Conservation (phyloP, 1,284 basidiomycete species). For the Sutorius eximius region DNA sequence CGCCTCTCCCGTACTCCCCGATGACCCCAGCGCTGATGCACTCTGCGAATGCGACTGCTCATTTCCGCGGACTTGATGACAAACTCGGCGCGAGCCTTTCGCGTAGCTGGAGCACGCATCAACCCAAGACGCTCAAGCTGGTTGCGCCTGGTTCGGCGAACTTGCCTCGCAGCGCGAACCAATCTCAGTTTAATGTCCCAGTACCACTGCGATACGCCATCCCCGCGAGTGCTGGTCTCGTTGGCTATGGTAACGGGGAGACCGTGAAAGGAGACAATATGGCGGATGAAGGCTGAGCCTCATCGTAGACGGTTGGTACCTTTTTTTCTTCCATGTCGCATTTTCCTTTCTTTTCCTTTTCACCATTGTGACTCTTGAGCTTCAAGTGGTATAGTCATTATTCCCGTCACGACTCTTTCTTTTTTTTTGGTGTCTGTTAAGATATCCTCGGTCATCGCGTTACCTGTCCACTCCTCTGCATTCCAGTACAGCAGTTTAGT, state of each 20-base stretch:
- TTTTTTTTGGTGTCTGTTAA: slow-evolving; percentile 19
- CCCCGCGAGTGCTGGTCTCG: slow-evolving; percentile 1
- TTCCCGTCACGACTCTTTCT: slow-evolving; percentile 1
- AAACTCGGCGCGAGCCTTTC: slow-evolving; percentile 52
- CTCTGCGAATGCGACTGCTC: slow-evolving; percentile 1
- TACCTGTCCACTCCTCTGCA: slow-evolving; percentile 13
- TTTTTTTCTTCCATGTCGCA: not conserved
- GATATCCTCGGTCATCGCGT: slow-evolving; percentile 15
- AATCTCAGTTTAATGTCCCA: slow-evolving; percentile 47
- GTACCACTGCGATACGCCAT: slow-evolving; percentile 16
- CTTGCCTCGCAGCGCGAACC: slow-evolving; percentile 57
- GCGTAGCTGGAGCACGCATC: slow-evolving; percentile 59
- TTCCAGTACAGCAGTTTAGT: slow-evolving; percentile 18
- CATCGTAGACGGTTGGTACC: slow-evolving; percentile 14
- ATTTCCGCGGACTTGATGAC: slow-evolving; percentile 41
- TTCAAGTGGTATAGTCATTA: not conserved
- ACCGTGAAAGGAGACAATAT: slow-evolving; percentile 11
- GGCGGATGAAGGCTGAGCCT: slow-evolving; percentile 36
- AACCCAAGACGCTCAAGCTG: slow-evolving; percentile 44
- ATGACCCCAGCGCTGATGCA: slow-evolving; percentile 36
- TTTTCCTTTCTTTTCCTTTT: not conserved
- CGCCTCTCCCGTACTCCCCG: slow-evolving; percentile 61
- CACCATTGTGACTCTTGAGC: slow-evolving; percentile 1
- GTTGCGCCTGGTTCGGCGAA: slow-evolving; percentile 35
- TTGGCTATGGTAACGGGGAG: slow-evolving; percentile 16